Evolutionary conservation across 2,329 filamentous ascomycete genomes (phyloP), one percentile per base, ranked within the genome.

Genomic region (Botrytis hyacinthi): DNA sequence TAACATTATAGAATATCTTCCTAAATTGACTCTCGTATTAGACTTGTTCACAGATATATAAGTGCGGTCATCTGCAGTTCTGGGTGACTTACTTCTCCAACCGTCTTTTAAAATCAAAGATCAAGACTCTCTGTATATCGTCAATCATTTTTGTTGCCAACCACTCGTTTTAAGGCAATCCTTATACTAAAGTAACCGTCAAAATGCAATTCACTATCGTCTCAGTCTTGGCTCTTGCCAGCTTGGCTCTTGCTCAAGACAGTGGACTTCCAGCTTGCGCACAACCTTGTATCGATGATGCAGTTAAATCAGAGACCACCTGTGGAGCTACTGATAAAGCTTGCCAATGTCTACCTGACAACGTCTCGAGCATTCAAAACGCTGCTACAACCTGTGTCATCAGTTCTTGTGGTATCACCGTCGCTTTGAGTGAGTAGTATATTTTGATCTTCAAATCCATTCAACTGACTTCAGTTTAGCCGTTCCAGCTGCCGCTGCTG

Each of bases 151-250:
- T 54, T 54, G 29, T 72, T 69, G 62, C 61, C 62, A 68, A 68
- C 48, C 71, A 72, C 51, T 72, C 71, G 62, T 72, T 72, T 69
- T n/a, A 69, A 68, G 71, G 71, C 61, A 68, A 59, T 72, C 26
- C 62, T 37, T 48, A 59, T 59, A 44, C 63, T 32, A 40, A 68
- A 68, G 44, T 4, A 29, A 18, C n/a, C 48, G 18, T 60, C 62
- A 72, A 60, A 46, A 72, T 72, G 71, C 71, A 72, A 51, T 72
- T 67, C 40, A 68, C 62, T 46, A 12, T 51, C 44, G 66, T 68
- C 51, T 51, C n/a, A 72, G 51, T 72, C 20, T 68, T 72, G 62
- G 71, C 71, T 12, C 40, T 69, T 44, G 62, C 51, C 37, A 68
- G 62, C 59, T 46, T 68, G 51, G 71, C 62, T 46, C 54, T 32